These are phyloP conservation scores for Pythium rhizo-oryzae DNA, from an alignment of 352 stramenopile species.

Conservation along the genomic window DNA sequence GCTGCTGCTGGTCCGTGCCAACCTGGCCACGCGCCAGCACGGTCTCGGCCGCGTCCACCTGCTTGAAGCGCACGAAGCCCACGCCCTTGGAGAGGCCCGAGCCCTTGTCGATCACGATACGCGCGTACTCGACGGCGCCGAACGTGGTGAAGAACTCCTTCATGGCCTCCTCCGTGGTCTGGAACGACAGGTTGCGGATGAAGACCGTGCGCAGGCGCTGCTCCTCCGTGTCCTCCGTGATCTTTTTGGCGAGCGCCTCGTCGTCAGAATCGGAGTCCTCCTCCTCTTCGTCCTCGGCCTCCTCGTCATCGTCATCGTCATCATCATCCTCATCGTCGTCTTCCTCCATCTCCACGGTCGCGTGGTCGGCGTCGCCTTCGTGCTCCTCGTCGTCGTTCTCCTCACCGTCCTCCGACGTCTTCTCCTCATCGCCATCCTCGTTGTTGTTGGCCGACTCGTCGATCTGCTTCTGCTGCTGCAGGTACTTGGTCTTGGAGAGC, in stretches of 20 bases:
- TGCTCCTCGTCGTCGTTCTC: slow-evolving; percentile 38
- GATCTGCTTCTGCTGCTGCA: slow-evolving; percentile 61
- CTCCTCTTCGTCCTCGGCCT: slow-evolving; percentile 33
- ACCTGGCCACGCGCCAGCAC: slow-evolving; percentile 61
- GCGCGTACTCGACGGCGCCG: slow-evolving; percentile 77
- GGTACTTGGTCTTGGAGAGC: slow-evolving; percentile 77
- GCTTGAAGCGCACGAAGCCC: slow-evolving; percentile 82
- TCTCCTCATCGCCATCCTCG: slow-evolving; percentile 27
- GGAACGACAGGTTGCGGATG: slow-evolving; percentile 86
- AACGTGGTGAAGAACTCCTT: slow-evolving; percentile 77
- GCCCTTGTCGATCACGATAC: slow-evolving; percentile 79
- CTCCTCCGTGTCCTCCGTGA: slow-evolving; percentile 69
- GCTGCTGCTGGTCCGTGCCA: slow-evolving; percentile 37
- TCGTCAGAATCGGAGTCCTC: slow-evolving; percentile 39
- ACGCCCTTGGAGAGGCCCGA: slow-evolving; percentile 83
- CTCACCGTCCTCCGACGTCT: slow-evolving; percentile 31
- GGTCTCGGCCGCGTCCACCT: slow-evolving; percentile 50
- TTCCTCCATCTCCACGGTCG: slow-evolving; percentile 40
- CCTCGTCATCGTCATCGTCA: slow-evolving; percentile 50
- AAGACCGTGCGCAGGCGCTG: slow-evolving; percentile 84
- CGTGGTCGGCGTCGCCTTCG: slow-evolving; percentile 37
- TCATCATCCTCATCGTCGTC: slow-evolving; percentile 37
- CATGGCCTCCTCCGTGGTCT: slow-evolving; percentile 72
- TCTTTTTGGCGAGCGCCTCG: slow-evolving; percentile 16
- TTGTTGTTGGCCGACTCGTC: slow-evolving; percentile 35